phyloP scores from a whole-genome alignment of 352 stramenopile genomes.

The Chrysophaeum taylorii region DNA sequence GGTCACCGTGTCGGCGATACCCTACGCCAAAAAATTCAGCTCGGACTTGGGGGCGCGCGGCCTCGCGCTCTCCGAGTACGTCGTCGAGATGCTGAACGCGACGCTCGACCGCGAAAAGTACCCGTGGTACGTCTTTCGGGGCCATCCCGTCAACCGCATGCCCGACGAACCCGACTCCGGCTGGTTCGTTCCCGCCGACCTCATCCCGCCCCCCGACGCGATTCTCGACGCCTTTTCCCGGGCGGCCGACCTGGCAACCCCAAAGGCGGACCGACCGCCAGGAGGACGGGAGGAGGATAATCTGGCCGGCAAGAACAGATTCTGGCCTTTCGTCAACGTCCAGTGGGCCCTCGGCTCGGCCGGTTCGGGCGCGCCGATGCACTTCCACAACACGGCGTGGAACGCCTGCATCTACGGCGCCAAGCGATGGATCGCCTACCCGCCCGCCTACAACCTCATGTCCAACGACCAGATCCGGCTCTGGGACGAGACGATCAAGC shows the following conservation, averaged over 20 bases:
- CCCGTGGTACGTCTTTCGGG: constrained; percentile 5
- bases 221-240: not conserved
- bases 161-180: not conserved
- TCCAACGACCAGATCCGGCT: constrained; percentile 1
- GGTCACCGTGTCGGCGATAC: too few relatives aligned
- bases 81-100: not conserved
- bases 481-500: too few relatives aligned
- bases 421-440: not conserved
- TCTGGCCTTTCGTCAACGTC: not conserved
- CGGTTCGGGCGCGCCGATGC: not conserved
- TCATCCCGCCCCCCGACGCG: not conserved
- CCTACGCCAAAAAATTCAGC: constrained; percentile 3
- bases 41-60: not conserved
- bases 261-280: not conserved
- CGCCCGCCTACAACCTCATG: not conserved
- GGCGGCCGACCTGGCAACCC: not conserved
- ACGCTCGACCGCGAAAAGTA: not conserved
- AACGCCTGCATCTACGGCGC: not conserved
- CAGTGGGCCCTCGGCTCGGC: not conserved
- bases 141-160: not conserved
- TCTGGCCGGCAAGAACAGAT: not conserved
- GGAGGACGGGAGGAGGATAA: not conserved
- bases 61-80: not conserved
- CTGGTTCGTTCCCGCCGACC: not conserved
- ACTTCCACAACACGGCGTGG: constrained; percentile 11